Conservation (phyloP, 116 monocot genomes). For the Cymodocea nodosa region DNA sequence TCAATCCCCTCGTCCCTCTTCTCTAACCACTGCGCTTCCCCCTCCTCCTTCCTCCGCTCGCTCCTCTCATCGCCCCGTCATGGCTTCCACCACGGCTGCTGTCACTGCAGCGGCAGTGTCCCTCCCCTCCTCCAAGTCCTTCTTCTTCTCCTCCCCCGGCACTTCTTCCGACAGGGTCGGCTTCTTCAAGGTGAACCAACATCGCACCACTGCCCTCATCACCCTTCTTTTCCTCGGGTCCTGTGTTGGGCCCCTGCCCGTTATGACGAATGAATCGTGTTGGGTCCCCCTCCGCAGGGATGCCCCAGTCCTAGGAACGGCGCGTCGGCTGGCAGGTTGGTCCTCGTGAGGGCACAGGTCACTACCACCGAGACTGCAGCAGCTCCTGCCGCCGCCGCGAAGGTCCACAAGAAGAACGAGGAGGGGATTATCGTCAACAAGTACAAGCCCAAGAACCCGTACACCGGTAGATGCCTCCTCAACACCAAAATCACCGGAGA, state of each 20-base stretch:
- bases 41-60: too few relatives aligned
- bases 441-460: constrained; percentile 79
- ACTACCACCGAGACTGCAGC: constrained; percentile 40
- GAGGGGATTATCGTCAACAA: constrained; percentile 81
- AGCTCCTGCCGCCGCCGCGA: constrained; percentile 47
- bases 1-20: not conserved
- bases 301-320: too few relatives aligned
- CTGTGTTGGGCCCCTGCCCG: too few relatives aligned
- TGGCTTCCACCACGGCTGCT: not conserved
- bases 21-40: not conserved
- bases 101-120: not conserved
- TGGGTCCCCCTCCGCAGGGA: too few relatives aligned
- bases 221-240: too few relatives aligned
- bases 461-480: constrained; percentile 72
- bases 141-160: not conserved
- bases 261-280: too few relatives aligned
- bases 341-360: constrained; percentile 56
- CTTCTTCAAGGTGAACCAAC: not conserved
- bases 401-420: constrained; percentile 70
- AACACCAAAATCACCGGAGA: constrained; percentile 98
- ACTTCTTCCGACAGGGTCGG: not conserved
- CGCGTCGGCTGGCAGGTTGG: constrained; percentile 9
- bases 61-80: not conserved
- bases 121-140: not conserved
- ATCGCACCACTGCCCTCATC: not conserved